Base-by-base conservation (phyloP, 2,329 filamentous ascomycete genomes). In the Botrytis deweyae region DNA sequence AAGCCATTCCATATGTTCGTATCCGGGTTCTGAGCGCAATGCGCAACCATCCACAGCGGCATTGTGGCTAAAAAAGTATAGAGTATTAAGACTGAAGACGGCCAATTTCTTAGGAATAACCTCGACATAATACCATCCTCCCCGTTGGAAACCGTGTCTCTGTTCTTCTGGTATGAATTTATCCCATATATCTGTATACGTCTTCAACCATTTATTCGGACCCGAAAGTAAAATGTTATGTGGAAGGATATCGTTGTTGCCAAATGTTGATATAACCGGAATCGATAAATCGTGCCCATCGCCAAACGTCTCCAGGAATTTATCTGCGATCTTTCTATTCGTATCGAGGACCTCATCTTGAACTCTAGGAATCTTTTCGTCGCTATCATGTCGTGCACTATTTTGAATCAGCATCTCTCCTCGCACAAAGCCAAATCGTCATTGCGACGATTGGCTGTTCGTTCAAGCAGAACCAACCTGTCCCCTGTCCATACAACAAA, bases 201-300 rank as follows among this genome's bases (percentile, higher is more conserved):
- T 87, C 74, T 88, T 88, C 0, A 97, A 92, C 91, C 95, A 97
- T 76, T 88, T 88, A 80, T 98, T 98, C 25, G 96, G 96, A 0
- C 95, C 96, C 1, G 89, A 87, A 61, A 90, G 86, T 81, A 99
- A 90, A 80, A 98, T 97, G 80, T 99, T 99, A 84, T 99, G 96
- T 1, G 96, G 96, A 75, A 98, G 89, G 74, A 99, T 95, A 80
- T 99, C 96, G 83, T 99, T 99, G 84, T 99, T 99, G 75, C 96
- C 96, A 78, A 98, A 91, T 0, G 91, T 98, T 0, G 96, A 95
- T 33, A 99, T 87, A 44, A 98, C 89, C 6, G 96, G 95, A 6
- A 98, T 88, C 20, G 87, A 83, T 74, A 94, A 87, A 76, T 88
- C 85, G 61, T 87, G 85, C 55, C 83, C 78, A 70, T 86, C 85